Percentiles rank a stretch among this genome's conserved stretches.
Conservation (phyloP, 768 basidiomycete species). For the Trametes meyenii region DNA sequence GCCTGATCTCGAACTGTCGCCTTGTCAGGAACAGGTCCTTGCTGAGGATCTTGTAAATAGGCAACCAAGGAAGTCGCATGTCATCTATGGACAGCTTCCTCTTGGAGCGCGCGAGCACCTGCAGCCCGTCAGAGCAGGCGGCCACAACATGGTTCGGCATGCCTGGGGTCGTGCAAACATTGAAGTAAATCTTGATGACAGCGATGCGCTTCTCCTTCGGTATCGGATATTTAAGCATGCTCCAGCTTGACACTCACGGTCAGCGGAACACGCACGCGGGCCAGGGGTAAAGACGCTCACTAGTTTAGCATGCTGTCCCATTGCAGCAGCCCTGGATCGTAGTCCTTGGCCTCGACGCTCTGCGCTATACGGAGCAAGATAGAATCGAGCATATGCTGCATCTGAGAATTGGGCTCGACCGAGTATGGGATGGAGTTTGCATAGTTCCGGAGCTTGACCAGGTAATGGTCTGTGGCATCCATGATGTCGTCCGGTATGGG, state of each 20-base stretch:
- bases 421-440: constrained; percentile 73
- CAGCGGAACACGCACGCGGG: constrained; percentile 12
- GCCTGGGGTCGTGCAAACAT: constrained; percentile 74
- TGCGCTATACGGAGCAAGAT: constrained; percentile 70
- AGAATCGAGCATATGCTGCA: constrained; percentile 76
- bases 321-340: constrained; percentile 76
- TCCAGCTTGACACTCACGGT: constrained; percentile 57
- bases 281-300: constrained; percentile 45
- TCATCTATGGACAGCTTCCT: constrained; percentile 78
- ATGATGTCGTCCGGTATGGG: constrained; percentile 37
- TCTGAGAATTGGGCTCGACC: constrained; percentile 73
- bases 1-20: constrained; percentile 81
- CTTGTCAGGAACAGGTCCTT: constrained; percentile 77
- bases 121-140: constrained; percentile 64
- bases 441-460: constrained; percentile 64
- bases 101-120: constrained; percentile 62
- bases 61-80: constrained; percentile 81
- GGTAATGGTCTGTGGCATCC: constrained; percentile 47
- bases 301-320: constrained; percentile 79
- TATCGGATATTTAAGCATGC: constrained; percentile 83
- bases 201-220: constrained; percentile 76
- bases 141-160: constrained; percentile 72
- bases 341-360: constrained; percentile 79
- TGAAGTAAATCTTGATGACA: constrained; percentile 78
- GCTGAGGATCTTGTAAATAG: constrained; percentile 70